These are phyloP conservation scores for Phymatotrichopsis omnivora DNA, from an alignment of 2,329 filamentous ascomycete species.

Conservation along the genomic window DNA sequence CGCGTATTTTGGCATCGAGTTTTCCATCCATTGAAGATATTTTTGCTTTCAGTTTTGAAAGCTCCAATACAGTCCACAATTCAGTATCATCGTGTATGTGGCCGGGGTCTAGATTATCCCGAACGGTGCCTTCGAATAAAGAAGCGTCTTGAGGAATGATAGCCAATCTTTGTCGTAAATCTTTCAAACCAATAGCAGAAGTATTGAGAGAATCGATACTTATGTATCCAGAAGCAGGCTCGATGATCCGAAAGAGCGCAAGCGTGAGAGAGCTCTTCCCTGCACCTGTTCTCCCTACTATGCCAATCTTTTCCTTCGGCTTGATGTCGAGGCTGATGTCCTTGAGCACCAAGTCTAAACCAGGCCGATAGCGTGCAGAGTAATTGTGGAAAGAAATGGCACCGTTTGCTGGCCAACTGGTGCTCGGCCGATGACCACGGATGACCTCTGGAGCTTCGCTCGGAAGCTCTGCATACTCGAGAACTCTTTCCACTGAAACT, in stretches of 20 bases:
- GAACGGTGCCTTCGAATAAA: constrained; percentile 83
- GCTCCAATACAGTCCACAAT: constrained; percentile 90
- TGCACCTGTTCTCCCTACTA: constrained; percentile 89
- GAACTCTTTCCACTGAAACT: constrained; percentile 91
- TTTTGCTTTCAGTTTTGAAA: constrained; percentile 87
- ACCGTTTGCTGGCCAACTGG: constrained; percentile 84
- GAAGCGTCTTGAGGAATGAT: constrained; percentile 98
- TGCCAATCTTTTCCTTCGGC: constrained; percentile 93
- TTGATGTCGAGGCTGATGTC: constrained; percentile 88
- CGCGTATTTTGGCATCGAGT: constrained; percentile 79
- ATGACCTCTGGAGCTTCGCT: constrained; percentile 93
- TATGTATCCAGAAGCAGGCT: constrained; percentile 71
- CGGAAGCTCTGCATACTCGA: constrained; percentile 85
- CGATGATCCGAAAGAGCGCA: constrained; percentile 90
- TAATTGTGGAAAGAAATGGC: constrained; percentile 86
- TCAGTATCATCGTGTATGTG: constrained; percentile 96
- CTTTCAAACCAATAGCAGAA: constrained; percentile 76
- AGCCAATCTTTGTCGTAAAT: constrained; percentile 77
- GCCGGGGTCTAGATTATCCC: constrained; percentile 82
- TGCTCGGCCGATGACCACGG: constrained; percentile 71
- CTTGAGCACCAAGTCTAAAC: constrained; percentile 84
- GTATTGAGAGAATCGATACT: constrained; percentile 85
- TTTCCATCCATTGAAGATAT: constrained; percentile 77
- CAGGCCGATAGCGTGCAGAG: constrained; percentile 83
- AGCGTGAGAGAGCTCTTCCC: constrained; percentile 92